Conservation (phyloP, 2,329 filamentous ascomycete genomes). For the Sporothrix phasma region DNA sequence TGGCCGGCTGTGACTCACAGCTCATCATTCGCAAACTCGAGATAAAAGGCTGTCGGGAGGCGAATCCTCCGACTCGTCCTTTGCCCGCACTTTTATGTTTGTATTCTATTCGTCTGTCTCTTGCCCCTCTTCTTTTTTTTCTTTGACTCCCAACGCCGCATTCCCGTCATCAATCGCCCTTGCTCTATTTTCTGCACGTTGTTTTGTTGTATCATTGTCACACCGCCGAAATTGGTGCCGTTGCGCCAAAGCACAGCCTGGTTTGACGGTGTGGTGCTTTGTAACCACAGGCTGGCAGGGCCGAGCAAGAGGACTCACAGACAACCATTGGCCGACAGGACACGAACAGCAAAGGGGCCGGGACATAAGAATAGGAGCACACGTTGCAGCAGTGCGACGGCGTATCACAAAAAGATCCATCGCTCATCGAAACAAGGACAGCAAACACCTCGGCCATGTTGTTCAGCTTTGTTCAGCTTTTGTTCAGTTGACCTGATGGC, state of each 20-base stretch:
- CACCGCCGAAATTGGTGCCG: constrained; percentile 4
- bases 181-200: too few species aligned
- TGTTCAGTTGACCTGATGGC: neutral
- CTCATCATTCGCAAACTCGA: neutral
- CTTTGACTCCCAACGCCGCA: neutral
- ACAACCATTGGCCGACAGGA: neutral
- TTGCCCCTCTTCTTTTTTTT: neutral
- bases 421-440: neutral
- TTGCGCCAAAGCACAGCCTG: neutral
- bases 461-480: too few species aligned
- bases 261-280: constrained; percentile 3
- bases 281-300: neutral
- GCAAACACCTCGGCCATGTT: neutral
- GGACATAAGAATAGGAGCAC: too few species aligned
- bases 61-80: neutral
- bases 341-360: neutral
- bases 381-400: too few species aligned
- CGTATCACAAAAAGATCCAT: neutral
- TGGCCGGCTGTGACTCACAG: constrained; percentile 1
- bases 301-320: neutral
- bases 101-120: neutral
- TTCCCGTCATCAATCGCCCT: too few species aligned
- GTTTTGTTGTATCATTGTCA: neutral
- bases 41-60: neutral
- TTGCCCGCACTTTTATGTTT: neutral